Conservation (phyloP, 192 early-diverging fungal genomes). For the Backusella parvicylindrica region DNA sequence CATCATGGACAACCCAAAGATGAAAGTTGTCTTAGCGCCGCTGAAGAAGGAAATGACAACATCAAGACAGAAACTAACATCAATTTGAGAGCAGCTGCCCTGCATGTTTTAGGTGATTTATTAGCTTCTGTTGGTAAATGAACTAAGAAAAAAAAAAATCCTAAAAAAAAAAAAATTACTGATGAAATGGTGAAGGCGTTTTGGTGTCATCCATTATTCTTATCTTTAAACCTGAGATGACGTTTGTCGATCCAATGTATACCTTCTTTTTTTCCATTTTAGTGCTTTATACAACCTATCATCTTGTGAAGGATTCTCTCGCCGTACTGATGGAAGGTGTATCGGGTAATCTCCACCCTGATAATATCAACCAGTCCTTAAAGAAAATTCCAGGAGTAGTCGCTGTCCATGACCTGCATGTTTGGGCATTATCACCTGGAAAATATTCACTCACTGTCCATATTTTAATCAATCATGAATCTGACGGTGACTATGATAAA, state of each 20-base stretch:
- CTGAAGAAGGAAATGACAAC: neutral
- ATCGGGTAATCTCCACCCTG: constrained; percentile 47
- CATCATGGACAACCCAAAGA: constrained; percentile 26
- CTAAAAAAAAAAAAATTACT: neutral
- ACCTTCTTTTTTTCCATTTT: constrained; percentile 79
- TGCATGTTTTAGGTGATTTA: constrained; percentile 82
- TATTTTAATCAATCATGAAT: constrained; percentile 23
- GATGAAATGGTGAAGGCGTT: constrained; percentile 43
- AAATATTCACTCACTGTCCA: constrained; percentile 39
- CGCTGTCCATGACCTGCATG: constrained; percentile 52
- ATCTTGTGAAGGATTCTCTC: constrained; percentile 60
- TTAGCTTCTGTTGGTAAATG: constrained; percentile 60
- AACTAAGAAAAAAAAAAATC: neutral
- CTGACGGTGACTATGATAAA: constrained; percentile 35
- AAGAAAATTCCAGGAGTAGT: constrained; percentile 44
- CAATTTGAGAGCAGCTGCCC: constrained; percentile 67
- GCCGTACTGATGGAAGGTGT: constrained; percentile 75
- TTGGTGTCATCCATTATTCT: constrained; percentile 72
- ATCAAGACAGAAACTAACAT: constrained; percentile 44
- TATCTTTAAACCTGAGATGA: constrained; percentile 51
- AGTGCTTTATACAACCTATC: constrained; percentile 68
- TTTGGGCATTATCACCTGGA: constrained; percentile 54
- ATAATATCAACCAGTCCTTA: constrained; percentile 40
- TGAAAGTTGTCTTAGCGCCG: constrained; percentile 22
- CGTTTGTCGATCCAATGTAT: constrained; percentile 75